These are phyloP conservation scores for Penicillium ochrochloron DNA, from an alignment of 495 filamentous ascomycete genomes.

Conservation along the genomic window DNA sequence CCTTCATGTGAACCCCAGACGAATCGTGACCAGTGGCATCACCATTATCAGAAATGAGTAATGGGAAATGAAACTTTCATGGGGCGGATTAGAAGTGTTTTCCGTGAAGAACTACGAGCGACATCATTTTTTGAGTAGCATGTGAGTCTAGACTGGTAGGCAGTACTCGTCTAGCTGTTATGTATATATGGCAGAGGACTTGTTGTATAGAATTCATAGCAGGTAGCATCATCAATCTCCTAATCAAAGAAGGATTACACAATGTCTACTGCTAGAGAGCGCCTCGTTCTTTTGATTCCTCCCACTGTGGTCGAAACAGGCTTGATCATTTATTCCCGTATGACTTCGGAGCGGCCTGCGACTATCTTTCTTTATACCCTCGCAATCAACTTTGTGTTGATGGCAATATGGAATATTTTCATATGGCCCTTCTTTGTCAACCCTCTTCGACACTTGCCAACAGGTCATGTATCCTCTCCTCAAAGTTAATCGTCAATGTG, in stretches of 20 bases:
- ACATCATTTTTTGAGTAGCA: not conserved
- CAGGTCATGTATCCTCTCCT: slow-evolving; percentile 47
- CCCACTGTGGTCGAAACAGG: slow-evolving; percentile 16
- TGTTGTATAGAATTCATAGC: not conserved
- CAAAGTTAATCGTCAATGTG: not conserved
- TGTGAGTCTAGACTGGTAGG: slow-evolving; percentile 2
- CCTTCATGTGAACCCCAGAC: slow-evolving; percentile 18
- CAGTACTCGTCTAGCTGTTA: not conserved
- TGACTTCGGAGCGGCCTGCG: slow-evolving; percentile 17
- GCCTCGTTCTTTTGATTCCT: slow-evolving; percentile 12
- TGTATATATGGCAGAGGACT: not conserved
- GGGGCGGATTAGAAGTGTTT: not conserved
- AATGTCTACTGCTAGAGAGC: slow-evolving; percentile 18
- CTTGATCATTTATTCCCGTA: slow-evolving; percentile 8
- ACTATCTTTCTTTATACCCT: slow-evolving; percentile 22
- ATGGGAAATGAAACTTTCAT: not conserved
- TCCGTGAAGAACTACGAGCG: not conserved
- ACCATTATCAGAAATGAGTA: not conserved
- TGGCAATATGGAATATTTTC: slow-evolving; percentile 53
- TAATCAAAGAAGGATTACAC: not conserved
- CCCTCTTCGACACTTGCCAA: slow-evolving; percentile 65
- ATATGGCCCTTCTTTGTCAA: slow-evolving; percentile 72
- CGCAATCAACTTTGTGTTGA: slow-evolving; percentile 28
- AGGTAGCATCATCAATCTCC: not conserved
- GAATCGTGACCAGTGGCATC: slow-evolving; percentile 7